Evolutionary conservation across 345 rosid genomes (phyloP), one percentile per base, ranked within the genome.

Genomic region (Hibiscus trionum): DNA sequence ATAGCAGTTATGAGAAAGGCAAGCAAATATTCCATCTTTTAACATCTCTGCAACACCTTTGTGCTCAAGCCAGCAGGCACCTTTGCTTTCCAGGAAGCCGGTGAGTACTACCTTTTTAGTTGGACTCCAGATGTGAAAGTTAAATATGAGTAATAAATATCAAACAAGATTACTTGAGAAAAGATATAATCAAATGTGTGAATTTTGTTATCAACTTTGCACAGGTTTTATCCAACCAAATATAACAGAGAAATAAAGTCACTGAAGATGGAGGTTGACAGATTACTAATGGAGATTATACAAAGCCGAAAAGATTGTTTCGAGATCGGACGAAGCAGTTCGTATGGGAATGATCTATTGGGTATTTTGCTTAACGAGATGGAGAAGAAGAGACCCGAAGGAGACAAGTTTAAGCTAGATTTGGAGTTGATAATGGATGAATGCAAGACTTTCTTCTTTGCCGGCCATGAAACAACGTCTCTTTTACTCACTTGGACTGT

Each of bases 361-460:
- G 98, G 98, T n/a, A 86, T 87, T 79, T 77, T 95, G 46, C 81
- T 95, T 11, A 80, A 87, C 67, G 97, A 90, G 60, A 89, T 88
- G 93, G 86, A 88, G 56, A 86, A 75, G 14, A 83, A 84, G 70
- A 78, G 42, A 56, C 11, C 26, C 10, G 73, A 8, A 39, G 44
- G 24, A 12, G 79, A 74, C 63, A 86, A 83, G 2, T 81, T 82
- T 52, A 78, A 80, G 61, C 58, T 86, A 62, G 83, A 86, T 63
- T 73, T 87, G 15, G 96, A 92, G 75, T 50, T 93, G 82, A 87
- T 95, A 42, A 92, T 95, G 99, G 99, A 95, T 61, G 97, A 93
- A 66, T 90, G 97, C 85, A 95, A 95, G 64, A 95, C 99, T 29
- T 92, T 95, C 84, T 93, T 93, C 84, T 95, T 95, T 65, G 94